Conservation (phyloP, 371 early-diverging fungal species). For the Chytridiales sp. region DNA sequence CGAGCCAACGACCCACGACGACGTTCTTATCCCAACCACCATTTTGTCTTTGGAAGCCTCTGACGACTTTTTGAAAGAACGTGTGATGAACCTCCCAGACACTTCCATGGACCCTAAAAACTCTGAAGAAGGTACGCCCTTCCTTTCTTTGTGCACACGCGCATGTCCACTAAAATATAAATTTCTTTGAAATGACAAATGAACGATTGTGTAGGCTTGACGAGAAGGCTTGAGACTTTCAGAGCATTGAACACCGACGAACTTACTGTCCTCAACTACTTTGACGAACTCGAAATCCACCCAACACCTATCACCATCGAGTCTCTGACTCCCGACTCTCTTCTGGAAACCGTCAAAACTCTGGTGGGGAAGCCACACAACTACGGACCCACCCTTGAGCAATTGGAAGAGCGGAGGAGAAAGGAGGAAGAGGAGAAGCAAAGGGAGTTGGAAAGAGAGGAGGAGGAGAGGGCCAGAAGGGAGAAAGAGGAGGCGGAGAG, state of each 20-base stretch:
- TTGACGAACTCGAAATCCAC: slow-evolving; percentile 57
- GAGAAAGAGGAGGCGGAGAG: slow-evolving; percentile 52
- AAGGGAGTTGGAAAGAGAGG: slow-evolving; percentile 34
- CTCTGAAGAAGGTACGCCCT: slow-evolving; percentile 47
- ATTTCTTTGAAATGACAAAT: neutral
- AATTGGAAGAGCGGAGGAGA: slow-evolving; percentile 45
- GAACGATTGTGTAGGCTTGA: too few relatives aligned
- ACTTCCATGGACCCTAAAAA: slow-evolving; percentile 46
- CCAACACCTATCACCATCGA: slow-evolving; percentile 38
- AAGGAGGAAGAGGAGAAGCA: slow-evolving; percentile 41
- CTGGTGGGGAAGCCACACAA: slow-evolving; percentile 50
- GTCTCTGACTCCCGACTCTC: slow-evolving; percentile 20
- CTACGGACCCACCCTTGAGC: slow-evolving; percentile 55
- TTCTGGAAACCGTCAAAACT: slow-evolving; percentile 40
- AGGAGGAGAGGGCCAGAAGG: slow-evolving; percentile 41
- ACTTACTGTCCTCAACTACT: slow-evolving; percentile 53
- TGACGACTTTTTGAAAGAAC: slow-evolving; percentile 50
- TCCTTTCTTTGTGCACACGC: too few relatives aligned
- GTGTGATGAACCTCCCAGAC: slow-evolving; percentile 54
- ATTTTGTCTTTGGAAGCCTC: slow-evolving; percentile 49
- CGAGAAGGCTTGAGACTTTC: slow-evolving; percentile 49
- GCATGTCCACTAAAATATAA: too few relatives aligned
- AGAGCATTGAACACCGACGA: slow-evolving; percentile 50
- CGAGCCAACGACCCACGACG: slow-evolving; percentile 32
- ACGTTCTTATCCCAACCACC: slow-evolving; percentile 41